Percentiles rank a stretch among this genome's conserved stretches.
These are phyloP conservation scores for Styphnolobium japonicum DNA, from an alignment of 306 rosid species.

Conservation along the genomic window DNA sequence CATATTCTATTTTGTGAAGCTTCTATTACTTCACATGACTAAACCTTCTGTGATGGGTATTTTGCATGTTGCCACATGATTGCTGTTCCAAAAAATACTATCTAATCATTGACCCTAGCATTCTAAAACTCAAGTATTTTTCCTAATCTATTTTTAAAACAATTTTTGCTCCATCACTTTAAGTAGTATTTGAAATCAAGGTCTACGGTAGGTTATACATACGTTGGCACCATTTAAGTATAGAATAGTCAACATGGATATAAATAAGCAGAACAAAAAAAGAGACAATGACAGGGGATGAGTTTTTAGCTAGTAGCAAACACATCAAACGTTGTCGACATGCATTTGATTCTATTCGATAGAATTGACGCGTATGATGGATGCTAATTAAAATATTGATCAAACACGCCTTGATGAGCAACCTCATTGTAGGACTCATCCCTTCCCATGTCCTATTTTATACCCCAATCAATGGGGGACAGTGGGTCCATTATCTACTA, in stretches of 20 bases:
- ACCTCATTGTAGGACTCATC: slow-evolving; percentile 5
- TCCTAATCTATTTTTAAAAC: background rate
- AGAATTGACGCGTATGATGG: background rate
- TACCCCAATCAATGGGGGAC: background rate
- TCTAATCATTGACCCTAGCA: slow-evolving; percentile 7
- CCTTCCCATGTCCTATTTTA: background rate
- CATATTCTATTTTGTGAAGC: slow-evolving; percentile 14
- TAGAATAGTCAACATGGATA: background rate
- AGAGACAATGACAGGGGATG: background rate
- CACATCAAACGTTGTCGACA: background rate
- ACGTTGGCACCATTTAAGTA: background rate
- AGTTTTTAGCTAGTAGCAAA: background rate
- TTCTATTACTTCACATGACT: slow-evolving; percentile 25
- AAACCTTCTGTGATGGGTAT: slow-evolving; percentile 12
- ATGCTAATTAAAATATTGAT: background rate
- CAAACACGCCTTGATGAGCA: background rate
- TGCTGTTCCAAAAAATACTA: background rate
- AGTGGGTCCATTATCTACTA: background rate
- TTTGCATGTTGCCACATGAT: slow-evolving; percentile 35
- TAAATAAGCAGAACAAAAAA: background rate
- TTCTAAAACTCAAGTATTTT: background rate
- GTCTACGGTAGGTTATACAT: background rate
- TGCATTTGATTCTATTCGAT: background rate
- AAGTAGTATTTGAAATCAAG: background rate
- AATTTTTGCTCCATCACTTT: background rate